Conservation (phyloP, 169 alveolate genomes). For the Babesia bigemina region DNA sequence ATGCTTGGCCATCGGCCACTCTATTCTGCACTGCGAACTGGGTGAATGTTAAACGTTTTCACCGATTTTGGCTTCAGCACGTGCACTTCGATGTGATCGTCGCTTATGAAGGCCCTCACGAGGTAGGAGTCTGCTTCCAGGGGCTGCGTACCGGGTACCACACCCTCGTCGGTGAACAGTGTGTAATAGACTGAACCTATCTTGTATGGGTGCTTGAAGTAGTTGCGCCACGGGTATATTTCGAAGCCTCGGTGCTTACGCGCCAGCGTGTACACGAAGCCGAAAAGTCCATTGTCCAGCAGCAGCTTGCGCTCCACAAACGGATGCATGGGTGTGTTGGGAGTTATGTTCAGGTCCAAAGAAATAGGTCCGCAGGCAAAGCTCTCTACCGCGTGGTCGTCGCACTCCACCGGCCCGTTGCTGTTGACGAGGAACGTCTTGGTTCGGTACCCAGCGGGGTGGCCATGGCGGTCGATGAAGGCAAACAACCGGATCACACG, state of each 20-base stretch:
- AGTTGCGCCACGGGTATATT: neutral
- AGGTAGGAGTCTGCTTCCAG: neutral
- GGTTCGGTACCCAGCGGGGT: neutral
- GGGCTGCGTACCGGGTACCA: neutral
- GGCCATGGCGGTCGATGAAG: neutral
- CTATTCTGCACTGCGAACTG: too few relatives aligned
- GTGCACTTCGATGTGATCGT: neutral
- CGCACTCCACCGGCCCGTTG: constrained; percentile 4
- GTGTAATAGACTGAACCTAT: neutral
- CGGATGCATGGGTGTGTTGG: neutral
- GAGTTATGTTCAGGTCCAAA: neutral
- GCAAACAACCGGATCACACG: constrained; percentile 5
- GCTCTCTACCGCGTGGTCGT: neutral
- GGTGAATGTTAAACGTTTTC: too few relatives aligned
- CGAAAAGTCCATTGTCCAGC: neutral
- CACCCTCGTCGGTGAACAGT: neutral
- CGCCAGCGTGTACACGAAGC: neutral
- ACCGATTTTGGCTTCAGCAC: neutral
- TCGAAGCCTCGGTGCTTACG: constrained; percentile 8
- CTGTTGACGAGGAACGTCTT: constrained; percentile 1
- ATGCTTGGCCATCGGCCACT: too few relatives aligned
- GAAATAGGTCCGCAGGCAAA: constrained; percentile 2
- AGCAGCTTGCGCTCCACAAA: neutral
- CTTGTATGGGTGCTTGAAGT: neutral
- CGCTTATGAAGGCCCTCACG: neutral